Evolutionary conservation across 1,284 basidiomycete genomes (phyloP).

Genomic region (Takashimella tepidaria): DNA sequence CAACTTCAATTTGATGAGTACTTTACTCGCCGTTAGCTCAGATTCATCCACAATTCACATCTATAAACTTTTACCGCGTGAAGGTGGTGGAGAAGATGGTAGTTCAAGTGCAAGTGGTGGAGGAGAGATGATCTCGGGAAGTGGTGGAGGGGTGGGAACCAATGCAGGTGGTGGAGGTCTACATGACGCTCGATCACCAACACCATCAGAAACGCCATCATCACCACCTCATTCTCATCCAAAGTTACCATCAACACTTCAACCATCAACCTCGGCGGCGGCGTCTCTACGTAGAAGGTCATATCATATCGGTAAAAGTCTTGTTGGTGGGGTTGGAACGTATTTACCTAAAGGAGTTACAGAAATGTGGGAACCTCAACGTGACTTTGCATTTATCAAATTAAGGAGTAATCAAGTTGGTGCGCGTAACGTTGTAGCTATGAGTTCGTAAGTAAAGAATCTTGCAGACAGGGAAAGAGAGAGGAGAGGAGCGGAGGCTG

Average conservation of each 20-base stretch:
- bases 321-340: constrained; percentile 77
- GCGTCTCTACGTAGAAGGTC: constrained; percentile 55
- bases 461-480: background rate
- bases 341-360: constrained; percentile 87
- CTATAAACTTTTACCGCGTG: constrained; percentile 51
- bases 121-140: background rate
- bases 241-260: background rate
- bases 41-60: constrained; percentile 97
- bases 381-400: constrained; percentile 90
- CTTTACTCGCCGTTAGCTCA: constrained; percentile 79
- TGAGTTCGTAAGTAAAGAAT: constrained; percentile 66
- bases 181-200: constrained; percentile 17
- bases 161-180: background rate
- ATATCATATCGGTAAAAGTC: constrained; percentile 68
- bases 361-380: constrained; percentile 94
- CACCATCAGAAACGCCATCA: constrained; percentile 28
- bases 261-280: constrained; percentile 18
- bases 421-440: constrained; percentile 70
- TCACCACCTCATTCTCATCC: constrained; percentile 18
- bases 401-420: constrained; percentile 68
- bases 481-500: background rate
- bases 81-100: background rate
- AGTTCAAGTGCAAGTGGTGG: background rate
- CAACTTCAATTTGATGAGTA: constrained; percentile 82
- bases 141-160: background rate